Conservation (phyloP, 768 basidiomycete genomes). For the Lanmaoa pseudosensibilis region DNA sequence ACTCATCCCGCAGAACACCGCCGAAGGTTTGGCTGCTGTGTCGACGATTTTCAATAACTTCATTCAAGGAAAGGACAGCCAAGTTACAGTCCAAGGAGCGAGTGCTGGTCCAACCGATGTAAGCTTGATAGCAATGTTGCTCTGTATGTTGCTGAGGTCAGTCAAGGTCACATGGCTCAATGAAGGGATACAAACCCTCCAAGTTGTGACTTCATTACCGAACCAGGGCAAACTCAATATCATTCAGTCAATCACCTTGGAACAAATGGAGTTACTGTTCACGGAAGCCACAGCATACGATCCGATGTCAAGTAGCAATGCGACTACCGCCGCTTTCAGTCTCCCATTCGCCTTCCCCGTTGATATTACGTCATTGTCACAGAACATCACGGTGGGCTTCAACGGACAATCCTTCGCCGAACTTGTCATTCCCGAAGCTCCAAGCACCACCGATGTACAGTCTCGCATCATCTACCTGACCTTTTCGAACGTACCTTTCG, state of each 20-base stretch:
- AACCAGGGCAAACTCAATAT: conserved; percentile 60
- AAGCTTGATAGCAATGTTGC: conserved; percentile 12
- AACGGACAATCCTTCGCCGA: conserved; percentile 58
- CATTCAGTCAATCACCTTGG: conserved; percentile 63
- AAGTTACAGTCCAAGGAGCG: conserved; percentile 57
- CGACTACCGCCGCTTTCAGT: conserved; percentile 61
- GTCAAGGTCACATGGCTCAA: conserved; percentile 69
- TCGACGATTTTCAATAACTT: conserved; percentile 72
- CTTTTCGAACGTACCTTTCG: conserved; percentile 61
- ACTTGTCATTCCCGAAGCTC: conserved; percentile 56
- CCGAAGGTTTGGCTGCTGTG: conserved; percentile 54
- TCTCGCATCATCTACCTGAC: conserved; percentile 58
- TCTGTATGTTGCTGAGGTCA: conserved; percentile 3
- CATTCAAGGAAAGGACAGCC: conserved; percentile 63
- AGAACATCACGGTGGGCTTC: conserved; percentile 55
- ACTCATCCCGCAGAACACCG: conserved; percentile 57
- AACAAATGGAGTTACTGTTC: conserved; percentile 60
- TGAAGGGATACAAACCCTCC: conserved; percentile 63
- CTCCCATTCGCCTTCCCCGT: conserved; percentile 71
- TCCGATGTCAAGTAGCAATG: conserved; percentile 58
- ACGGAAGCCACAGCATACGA: conserved; percentile 54
- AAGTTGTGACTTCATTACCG: conserved; percentile 58
- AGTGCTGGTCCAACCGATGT: conserved; percentile 60
- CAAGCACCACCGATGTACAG: conserved; percentile 60
- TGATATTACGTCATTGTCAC: conserved; percentile 61